These are phyloP conservation scores for Schwanniomyces yamadae DNA, from an alignment of 805 yeast species.

Conservation along the genomic window DNA sequence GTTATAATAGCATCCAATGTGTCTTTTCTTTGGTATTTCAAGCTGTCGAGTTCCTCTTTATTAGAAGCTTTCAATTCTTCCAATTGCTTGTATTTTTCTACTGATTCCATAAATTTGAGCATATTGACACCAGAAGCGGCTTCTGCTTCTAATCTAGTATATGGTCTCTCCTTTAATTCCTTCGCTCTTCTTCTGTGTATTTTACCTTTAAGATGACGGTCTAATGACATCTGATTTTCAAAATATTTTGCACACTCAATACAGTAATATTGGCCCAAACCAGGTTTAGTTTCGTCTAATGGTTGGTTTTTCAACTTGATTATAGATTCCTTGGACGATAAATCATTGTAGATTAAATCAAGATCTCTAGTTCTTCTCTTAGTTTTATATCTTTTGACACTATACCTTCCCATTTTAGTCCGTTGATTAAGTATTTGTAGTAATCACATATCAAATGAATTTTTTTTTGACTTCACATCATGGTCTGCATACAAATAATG, in stretches of 20 bases:
- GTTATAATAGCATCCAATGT: conserved; percentile 37
- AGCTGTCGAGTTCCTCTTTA: conserved; percentile 43
- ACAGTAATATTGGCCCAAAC: conserved; percentile 93
- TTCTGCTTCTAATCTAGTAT: conserved; percentile 83
- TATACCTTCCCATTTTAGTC: conserved; percentile 75
- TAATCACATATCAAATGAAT: neutral
- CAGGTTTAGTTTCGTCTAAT: conserved; percentile 86
- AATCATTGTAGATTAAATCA: conserved; percentile 78
- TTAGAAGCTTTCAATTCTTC: conserved; percentile 38
- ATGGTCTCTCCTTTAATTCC: conserved; percentile 73
- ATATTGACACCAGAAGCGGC: conserved; percentile 86
- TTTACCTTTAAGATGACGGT: conserved; percentile 71
- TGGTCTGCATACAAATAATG: neutral
- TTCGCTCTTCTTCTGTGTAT: conserved; percentile 85
- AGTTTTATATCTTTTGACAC: conserved; percentile 84
- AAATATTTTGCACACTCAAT: conserved; percentile 91
- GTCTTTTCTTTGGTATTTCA: conserved; percentile 36
- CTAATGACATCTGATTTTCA: conserved; percentile 72
- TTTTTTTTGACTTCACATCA: neutral
- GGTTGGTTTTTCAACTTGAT: conserved; percentile 72
- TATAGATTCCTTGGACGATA: conserved; percentile 63
- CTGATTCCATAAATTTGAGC: conserved; percentile 61
- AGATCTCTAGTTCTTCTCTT: conserved; percentile 83
- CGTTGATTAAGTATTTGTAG: neutral
- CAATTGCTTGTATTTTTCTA: conserved; percentile 55